A percentile compares a stretch with the other conserved stretches of the same genome.
Evolutionary conservation across 2,329 filamentous ascomycete species (phyloP).

Genomic region (Aureobasidium sp.): DNA sequence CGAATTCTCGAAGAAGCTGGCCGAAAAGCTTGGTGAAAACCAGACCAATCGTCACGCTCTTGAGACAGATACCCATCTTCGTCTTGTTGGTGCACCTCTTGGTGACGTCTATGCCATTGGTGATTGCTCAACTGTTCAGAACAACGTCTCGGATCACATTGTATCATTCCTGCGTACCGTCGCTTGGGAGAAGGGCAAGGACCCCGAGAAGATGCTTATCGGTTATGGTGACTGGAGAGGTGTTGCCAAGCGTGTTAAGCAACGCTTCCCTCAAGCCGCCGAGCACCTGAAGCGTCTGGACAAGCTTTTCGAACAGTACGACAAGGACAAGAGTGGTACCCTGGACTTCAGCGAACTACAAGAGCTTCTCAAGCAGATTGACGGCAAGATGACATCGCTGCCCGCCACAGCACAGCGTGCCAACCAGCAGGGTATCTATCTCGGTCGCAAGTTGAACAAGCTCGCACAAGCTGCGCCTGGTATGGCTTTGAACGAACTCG

Average conservation of each 20-base stretch:
- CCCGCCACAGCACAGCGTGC: slow-evolving; percentile 94
- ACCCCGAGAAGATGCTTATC: slow-evolving; percentile 77
- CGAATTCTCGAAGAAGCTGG: slow-evolving; percentile 66
- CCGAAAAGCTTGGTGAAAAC: slow-evolving; percentile 58
- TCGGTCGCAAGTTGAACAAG: slow-evolving; percentile 90
- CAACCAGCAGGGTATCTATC: slow-evolving; percentile 89
- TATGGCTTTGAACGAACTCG: slow-evolving; percentile 67
- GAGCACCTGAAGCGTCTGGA: slow-evolving; percentile 84
- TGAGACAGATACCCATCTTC: slow-evolving; percentile 89
- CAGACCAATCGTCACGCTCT: slow-evolving; percentile 88
- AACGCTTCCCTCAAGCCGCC: slow-evolving; percentile 82
- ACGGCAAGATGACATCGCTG: slow-evolving; percentile 85
- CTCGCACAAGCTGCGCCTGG: slow-evolving; percentile 70
- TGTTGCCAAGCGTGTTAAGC: slow-evolving; percentile 75
- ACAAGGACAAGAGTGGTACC: slow-evolving; percentile 86
- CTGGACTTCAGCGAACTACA: slow-evolving; percentile 88
- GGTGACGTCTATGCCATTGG: slow-evolving; percentile 96
- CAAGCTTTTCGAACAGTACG: slow-evolving; percentile 83
- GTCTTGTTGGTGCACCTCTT: slow-evolving; percentile 76
- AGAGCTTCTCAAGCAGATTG: slow-evolving; percentile 84
- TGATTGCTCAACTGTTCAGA: slow-evolving; percentile 93
- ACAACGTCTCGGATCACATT: slow-evolving; percentile 89
- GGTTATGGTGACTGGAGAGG: slow-evolving; percentile 81
- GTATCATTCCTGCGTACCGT: slow-evolving; percentile 80
- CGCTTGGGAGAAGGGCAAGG: slow-evolving; percentile 84